Percentiles rank a stretch among this genome's conserved stretches.
Conservation (phyloP, 1,284 basidiomycete species). For the Pulchroboletus neoregius region DNA sequence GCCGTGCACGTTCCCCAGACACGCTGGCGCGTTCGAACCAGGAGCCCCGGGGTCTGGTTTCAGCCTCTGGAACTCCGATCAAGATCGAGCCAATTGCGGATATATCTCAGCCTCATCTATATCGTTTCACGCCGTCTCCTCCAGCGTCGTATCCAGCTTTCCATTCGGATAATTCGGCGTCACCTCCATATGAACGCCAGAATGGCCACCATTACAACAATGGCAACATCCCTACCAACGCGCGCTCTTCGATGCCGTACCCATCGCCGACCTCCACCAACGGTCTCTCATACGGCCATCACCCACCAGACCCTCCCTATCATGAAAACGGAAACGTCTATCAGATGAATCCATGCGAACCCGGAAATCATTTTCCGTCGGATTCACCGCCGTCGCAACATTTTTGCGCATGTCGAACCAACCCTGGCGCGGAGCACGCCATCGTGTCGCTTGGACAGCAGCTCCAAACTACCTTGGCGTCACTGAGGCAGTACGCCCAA, state of each 20-base stretch:
- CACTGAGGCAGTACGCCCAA: slow-evolving; percentile 58
- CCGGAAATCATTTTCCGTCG: slow-evolving; percentile 41
- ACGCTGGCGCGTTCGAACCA: slow-evolving; percentile 34
- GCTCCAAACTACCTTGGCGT: slow-evolving; percentile 52
- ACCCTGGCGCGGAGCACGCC: slow-evolving; percentile 53
- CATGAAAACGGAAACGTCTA: slow-evolving; percentile 45
- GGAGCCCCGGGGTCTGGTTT: slow-evolving; percentile 35
- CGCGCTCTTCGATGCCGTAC: slow-evolving; percentile 33
- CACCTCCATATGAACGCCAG: slow-evolving; percentile 35
- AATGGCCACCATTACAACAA: slow-evolving; percentile 34
- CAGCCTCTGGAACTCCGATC: slow-evolving; percentile 51
- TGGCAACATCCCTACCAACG: slow-evolving; percentile 31
- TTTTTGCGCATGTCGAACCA: slow-evolving; percentile 61
- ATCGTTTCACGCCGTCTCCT: slow-evolving; percentile 58
- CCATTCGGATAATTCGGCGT: slow-evolving; percentile 34
- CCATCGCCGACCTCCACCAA: slow-evolving; percentile 35
- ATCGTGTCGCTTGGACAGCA: slow-evolving; percentile 62
- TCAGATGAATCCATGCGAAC: slow-evolving; percentile 43
- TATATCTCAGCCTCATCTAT: slow-evolving; percentile 45
- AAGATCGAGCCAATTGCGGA: slow-evolving; percentile 54
- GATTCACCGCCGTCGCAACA: slow-evolving; percentile 38
- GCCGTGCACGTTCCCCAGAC: slow-evolving; percentile 39
- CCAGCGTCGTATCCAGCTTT: slow-evolving; percentile 41
- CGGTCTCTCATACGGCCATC: slow-evolving; percentile 34
- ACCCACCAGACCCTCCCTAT: slow-evolving; percentile 39